Conservation (phyloP, 164 flowering plant species). For the Sedum album region DNA sequence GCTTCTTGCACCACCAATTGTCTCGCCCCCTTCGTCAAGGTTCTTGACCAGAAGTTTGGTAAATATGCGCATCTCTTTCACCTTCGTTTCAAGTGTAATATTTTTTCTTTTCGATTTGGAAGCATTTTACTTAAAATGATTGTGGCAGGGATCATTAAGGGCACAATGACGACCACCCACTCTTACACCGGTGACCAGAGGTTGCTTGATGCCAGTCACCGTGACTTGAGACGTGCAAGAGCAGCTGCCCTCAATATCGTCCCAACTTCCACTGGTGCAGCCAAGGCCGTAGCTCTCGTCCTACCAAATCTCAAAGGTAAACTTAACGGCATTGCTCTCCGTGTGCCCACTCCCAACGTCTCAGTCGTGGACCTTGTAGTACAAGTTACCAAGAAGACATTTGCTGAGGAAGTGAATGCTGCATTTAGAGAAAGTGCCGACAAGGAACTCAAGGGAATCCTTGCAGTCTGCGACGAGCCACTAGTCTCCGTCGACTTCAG, state of each 20-base stretch:
- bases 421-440: constrained; percentile 80
- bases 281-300: constrained; percentile 13
- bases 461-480: constrained; percentile 57
- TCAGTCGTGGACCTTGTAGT: constrained; percentile 4
- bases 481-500: constrained; percentile 7
- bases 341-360: not conserved
- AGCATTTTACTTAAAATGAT: not conserved
- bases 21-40: not conserved
- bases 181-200: constrained; percentile 69
- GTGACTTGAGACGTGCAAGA: constrained; percentile 85
- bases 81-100: not conserved
- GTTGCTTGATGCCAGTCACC: constrained; percentile 95
- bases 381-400: constrained; percentile 55
- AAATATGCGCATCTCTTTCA: not conserved
- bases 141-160: constrained; percentile 46
- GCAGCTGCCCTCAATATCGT: constrained; percentile 98
- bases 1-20: constrained; percentile 10
- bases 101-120: no score
- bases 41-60: not conserved
- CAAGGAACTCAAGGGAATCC: constrained; percentile 73
- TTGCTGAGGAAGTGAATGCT: constrained; percentile 92
- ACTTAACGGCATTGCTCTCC: not conserved
- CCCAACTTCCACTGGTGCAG: constrained; percentile 99
- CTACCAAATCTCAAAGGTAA: constrained; percentile 1
- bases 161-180: constrained; percentile 69